Percentiles rank a stretch among this genome's conserved stretches.
These are phyloP conservation scores for Mycena filopes DNA, from an alignment of 768 basidiomycete species.

Conservation along the genomic window DNA sequence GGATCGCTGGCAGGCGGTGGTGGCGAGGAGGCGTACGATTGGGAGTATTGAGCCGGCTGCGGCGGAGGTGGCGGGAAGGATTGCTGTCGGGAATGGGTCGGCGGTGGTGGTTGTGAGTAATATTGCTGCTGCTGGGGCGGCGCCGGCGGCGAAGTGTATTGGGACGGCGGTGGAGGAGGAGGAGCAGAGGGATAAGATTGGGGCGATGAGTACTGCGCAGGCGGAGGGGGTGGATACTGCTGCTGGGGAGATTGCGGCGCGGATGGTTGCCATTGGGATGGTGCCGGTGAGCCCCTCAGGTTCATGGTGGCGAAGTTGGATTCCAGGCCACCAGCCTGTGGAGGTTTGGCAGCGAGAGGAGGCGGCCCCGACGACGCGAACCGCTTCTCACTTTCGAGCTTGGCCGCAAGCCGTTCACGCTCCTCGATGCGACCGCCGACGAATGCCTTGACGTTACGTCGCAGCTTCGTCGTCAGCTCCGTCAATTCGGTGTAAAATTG, in stretches of 20 bases:
- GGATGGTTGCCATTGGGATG: constrained; percentile 36
- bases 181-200: constrained; percentile 24
- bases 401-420: constrained; percentile 71
- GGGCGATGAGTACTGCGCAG: constrained; percentile 32
- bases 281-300: constrained; percentile 49
- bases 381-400: constrained; percentile 79
- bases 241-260: constrained; percentile 36
- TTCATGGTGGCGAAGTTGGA: constrained; percentile 69
- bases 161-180: constrained; percentile 15
- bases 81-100: constrained; percentile 16
- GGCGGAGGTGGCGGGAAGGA: constrained; percentile 29
- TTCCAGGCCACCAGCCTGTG: constrained; percentile 57
- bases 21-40: constrained; percentile 27
- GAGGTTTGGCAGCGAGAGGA: constrained; percentile 59
- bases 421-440: constrained; percentile 73
- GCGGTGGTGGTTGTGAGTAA: constrained; percentile 15
- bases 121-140: constrained; percentile 21
- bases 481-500: constrained; percentile 89
- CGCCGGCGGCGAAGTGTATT: constrained; percentile 25
- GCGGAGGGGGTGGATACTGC: constrained; percentile 45
- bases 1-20: constrained; percentile 44
- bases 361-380: constrained; percentile 59
- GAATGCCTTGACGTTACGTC: constrained; percentile 68
- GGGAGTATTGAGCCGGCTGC: constrained; percentile 21
- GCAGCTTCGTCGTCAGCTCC: constrained; percentile 68